These are phyloP conservation scores for Pichia sp. DNA, from an alignment of 1,139 yeast species.

Conservation along the genomic window DNA sequence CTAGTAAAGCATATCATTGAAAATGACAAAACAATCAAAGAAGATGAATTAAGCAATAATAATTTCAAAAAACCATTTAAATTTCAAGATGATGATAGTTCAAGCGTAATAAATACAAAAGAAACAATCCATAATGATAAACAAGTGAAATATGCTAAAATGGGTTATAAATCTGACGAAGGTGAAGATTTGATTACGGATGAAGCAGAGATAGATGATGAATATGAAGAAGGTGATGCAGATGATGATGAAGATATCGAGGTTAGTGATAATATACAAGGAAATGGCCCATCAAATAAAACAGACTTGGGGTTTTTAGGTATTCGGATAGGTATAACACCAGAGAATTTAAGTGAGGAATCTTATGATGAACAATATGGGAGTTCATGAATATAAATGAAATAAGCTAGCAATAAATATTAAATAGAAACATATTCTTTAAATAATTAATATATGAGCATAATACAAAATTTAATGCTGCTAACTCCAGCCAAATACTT, in stretches of 20 bases:
- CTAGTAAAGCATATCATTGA: conserved; percentile 11
- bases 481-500: conserved; percentile 30
- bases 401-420: neutral
- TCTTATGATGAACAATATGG: conserved; percentile 8
- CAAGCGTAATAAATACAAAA: neutral
- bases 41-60: neutral
- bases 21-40: neutral
- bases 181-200: conserved; percentile 1
- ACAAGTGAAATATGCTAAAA: neutral
- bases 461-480: no score
- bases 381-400: conserved; percentile 1
- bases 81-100: neutral
- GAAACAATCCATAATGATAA: neutral
- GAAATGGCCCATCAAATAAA: neutral
- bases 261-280: conserved; percentile 6
- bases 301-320: conserved; percentile 20
- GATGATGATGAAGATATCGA: conserved; percentile 16
- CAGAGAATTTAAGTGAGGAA: conserved; percentile 7
- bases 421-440: no score
- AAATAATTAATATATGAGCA: no score
- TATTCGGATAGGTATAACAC: conserved; percentile 12
- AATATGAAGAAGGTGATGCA: neutral
- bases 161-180: conserved; percentile 1
- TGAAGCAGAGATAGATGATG: neutral
- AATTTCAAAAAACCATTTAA: neutral